Percentiles rank a stretch among this genome's conserved stretches.
These are phyloP conservation scores for Cordyceps militaris DNA, from an alignment of 2,329 filamentous ascomycete genomes.

Conservation along the genomic window DNA sequence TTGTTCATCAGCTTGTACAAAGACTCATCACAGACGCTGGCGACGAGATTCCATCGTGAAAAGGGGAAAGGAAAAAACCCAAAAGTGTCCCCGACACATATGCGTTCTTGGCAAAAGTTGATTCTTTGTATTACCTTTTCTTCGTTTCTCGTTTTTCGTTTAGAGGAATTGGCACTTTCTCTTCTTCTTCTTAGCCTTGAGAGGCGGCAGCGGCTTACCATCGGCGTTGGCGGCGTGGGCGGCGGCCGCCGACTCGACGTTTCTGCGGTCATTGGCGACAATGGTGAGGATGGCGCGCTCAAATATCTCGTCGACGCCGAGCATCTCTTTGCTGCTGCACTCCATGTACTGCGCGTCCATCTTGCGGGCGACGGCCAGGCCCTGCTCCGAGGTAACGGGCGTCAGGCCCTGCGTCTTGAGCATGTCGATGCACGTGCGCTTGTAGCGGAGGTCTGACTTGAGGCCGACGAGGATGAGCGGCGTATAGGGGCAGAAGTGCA, in stretches of 20 bases:
- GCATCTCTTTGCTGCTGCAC: conserved; percentile 97
- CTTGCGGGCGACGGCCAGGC: conserved; percentile 76
- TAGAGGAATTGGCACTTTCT: conserved; percentile 75
- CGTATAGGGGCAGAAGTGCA: conserved; percentile 97
- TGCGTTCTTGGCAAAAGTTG: not conserved
- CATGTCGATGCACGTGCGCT: conserved; percentile 95
- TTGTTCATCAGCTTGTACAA: not conserved
- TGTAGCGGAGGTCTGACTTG: conserved; percentile 92
- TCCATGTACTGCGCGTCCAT: conserved; percentile 97
- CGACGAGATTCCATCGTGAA: not conserved
- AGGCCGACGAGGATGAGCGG: conserved; percentile 92
- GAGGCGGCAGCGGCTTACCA: conserved; percentile 26
- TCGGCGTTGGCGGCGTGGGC: conserved; percentile 31
- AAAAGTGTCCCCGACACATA: not conserved
- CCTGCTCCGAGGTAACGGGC: conserved; percentile 87
- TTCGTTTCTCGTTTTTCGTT: conserved; percentile 23
- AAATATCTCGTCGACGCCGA: conserved; percentile 93
- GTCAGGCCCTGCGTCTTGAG: conserved; percentile 97
- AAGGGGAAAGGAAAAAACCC: not conserved
- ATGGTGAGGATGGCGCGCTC: conserved; percentile 84
- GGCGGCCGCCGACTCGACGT: conserved; percentile 42
- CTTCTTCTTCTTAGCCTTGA: conserved; percentile 68
- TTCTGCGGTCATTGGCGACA: conserved; percentile 70
- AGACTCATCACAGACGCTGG: not conserved
- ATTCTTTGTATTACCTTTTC: conserved; percentile 4